These are phyloP conservation scores for Gymnopus androsaceus DNA, from an alignment of 1,284 basidiomycete genomes.

Conservation along the genomic window DNA sequence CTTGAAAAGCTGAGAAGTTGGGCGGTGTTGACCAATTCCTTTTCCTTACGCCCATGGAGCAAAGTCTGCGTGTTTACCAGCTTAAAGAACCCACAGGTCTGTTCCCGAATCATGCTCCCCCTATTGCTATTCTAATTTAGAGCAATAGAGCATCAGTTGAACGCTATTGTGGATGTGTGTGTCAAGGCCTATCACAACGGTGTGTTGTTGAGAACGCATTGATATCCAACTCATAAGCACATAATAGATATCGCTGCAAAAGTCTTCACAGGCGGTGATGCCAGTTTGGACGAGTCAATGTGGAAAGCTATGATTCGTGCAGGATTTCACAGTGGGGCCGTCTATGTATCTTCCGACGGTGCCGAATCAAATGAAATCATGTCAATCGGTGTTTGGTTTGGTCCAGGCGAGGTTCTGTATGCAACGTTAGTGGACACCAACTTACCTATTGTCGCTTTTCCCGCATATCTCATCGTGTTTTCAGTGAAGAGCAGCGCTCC, in stretches of 20 bases:
- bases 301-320: constrained; percentile 5
- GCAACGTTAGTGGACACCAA: not conserved
- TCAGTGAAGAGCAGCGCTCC: constrained; percentile 5
- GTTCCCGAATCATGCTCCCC: not conserved
- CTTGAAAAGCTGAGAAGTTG: too few species aligned
- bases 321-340: constrained; percentile 4
- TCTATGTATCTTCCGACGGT: not conserved
- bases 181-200: constrained; percentile 2
- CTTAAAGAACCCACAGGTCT: constrained; percentile 1
- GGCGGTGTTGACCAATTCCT: too few species aligned
- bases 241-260: not conserved
- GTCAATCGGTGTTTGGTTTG: constrained; percentile 6
- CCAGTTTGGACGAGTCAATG: not conserved
- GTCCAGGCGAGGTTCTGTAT: constrained; percentile 2
- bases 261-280: constrained; percentile 1
- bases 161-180: constrained; percentile 3
- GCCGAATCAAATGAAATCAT: not conserved
- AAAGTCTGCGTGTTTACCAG: constrained; percentile 2
- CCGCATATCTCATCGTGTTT: not conserved
- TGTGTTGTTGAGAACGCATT: not conserved
- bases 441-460: not conserved
- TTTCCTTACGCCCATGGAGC: too few species aligned
- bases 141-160: not conserved
- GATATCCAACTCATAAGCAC: too few species aligned
- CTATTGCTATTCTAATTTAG: not conserved